Evolutionary conservation across 805 yeast genomes (phyloP).

Genomic region (Schwanniomyces yamadae): DNA sequence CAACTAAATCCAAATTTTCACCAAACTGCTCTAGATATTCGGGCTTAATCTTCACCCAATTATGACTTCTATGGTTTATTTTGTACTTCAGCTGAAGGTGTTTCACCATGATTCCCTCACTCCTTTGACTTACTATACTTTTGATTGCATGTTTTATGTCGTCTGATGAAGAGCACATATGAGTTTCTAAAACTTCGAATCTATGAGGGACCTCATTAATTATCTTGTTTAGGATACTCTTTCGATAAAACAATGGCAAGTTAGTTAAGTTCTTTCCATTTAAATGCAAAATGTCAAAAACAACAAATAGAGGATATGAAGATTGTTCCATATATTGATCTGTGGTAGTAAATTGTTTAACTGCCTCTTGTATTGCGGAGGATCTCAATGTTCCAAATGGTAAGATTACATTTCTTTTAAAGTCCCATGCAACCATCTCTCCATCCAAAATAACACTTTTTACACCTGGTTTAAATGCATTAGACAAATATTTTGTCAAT

Average conservation of each 20-base stretch:
- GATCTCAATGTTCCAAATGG: conserved; percentile 83
- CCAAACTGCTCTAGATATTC: conserved; percentile 86
- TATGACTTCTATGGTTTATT: conserved; percentile 56
- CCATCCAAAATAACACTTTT: conserved; percentile 67
- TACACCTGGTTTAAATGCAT: conserved; percentile 40
- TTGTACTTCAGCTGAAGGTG: conserved; percentile 56
- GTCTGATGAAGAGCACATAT: conserved; percentile 40
- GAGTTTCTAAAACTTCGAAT: conserved; percentile 48
- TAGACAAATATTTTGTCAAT: conserved; percentile 49
- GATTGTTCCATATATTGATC: conserved; percentile 33
- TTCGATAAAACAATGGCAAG: conserved; percentile 55
- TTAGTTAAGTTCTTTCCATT: conserved; percentile 65
- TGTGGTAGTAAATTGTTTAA: conserved; percentile 36
- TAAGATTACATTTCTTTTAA: conserved; percentile 49
- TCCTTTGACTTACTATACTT: conserved; percentile 55
- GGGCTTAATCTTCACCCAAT: conserved; percentile 92
- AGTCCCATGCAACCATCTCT: conserved; percentile 90
- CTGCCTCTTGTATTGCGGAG: conserved; percentile 57
- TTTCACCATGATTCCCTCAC: conserved; percentile 85
- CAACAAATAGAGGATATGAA: conserved; percentile 55
- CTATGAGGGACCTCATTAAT: conserved; percentile 45
- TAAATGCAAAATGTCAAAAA: conserved; percentile 70
- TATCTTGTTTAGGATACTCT: conserved; percentile 46
- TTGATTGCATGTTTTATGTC: conserved; percentile 59
- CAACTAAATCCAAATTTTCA: conserved; percentile 74